phyloP scores from a whole-genome alignment of 306 rosid genomes.

The Rosa persica region DNA sequence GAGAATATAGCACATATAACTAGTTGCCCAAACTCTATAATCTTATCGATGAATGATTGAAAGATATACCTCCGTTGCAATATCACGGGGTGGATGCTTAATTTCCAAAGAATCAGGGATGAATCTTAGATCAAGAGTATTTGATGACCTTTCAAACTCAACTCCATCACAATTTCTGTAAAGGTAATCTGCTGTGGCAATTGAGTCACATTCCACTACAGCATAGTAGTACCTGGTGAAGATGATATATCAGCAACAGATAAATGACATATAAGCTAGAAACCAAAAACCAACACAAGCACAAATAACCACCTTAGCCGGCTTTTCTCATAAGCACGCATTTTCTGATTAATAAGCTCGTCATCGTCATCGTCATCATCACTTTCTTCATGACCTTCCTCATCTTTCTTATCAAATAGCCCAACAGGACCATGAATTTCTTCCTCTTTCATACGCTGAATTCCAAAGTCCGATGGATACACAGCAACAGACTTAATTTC shows the following conservation, averaged over 20 bases:
- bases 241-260: neutral
- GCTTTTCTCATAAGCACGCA: slow-evolving; percentile 78
- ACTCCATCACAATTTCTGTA: slow-evolving; percentile 78
- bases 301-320: slow-evolving; percentile 57
- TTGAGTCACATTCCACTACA: slow-evolving; percentile 83
- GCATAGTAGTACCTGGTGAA: slow-evolving; percentile 73
- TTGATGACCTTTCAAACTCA: slow-evolving; percentile 73
- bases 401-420: slow-evolving; percentile 58
- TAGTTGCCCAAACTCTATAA: neutral
- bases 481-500: slow-evolving; percentile 68
- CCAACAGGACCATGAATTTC: slow-evolving; percentile 78
- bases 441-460: slow-evolving; percentile 85
- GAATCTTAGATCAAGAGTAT: slow-evolving; percentile 84
- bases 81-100: slow-evolving; percentile 64
- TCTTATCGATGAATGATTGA: neutral
- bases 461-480: slow-evolving; percentile 92
- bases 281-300: neutral
- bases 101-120: slow-evolving; percentile 83
- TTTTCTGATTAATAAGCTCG: slow-evolving; percentile 55
- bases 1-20: neutral
- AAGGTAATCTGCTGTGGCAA: slow-evolving; percentile 70
- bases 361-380: slow-evolving; percentile 18
- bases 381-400: slow-evolving; percentile 39
- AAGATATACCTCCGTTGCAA: slow-evolving; percentile 71
- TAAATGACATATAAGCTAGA: neutral